Evolutionary conservation across 768 basidiomycete species (phyloP), one percentile per base, ranked within the genome.

Genomic region (Lactarius quietus): DNA sequence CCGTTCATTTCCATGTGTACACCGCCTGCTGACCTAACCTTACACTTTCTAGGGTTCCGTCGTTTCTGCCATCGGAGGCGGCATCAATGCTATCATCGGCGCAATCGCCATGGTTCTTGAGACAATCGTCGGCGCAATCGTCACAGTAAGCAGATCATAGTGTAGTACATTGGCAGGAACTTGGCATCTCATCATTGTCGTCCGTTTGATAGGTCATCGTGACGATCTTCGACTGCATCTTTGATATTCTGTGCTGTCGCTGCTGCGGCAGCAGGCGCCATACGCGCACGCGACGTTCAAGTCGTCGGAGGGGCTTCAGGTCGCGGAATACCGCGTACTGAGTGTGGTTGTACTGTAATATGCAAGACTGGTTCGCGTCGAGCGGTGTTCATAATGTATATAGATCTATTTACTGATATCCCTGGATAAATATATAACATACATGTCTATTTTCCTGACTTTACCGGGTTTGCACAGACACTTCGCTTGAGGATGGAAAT

Each of bases 1-100:
- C 33, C 15, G n/a, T 45, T 45, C n/a, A 45, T 45, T 23, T n/a
- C n/a, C n/a, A n/a, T 8, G n/a, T n/a, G n/a, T 10, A 0, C n/a
- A 12, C 43, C n/a, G 43, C 23, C 45, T n/a, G 12, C 9, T 48
- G 45, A 23, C 23, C 23, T 26, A 6, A 4, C n/a, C n/a, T n/a
- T n/a, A n/a, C n/a, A 4, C 3, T 31, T 6, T 35, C 28, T n/a
- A 87, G 87, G 86, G 86, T 58, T 80, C 86, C 28, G 78, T 87
- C 59, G 76, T 88, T 73, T 88, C 86, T 72, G 81, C 87, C 29
- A 89, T 90, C 52, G 87, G 85, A 26, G 70, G 74, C 57, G 86
- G 80, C 33, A 83, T 89, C 64, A 83, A 83, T 61, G 76, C 83
- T 57, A 73, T 90, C 64, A 80, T 90, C 69, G 80, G 79, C 60